phyloP scores from a whole-genome alignment of 805 yeast species.

The Candida sanyiensis region DNA sequence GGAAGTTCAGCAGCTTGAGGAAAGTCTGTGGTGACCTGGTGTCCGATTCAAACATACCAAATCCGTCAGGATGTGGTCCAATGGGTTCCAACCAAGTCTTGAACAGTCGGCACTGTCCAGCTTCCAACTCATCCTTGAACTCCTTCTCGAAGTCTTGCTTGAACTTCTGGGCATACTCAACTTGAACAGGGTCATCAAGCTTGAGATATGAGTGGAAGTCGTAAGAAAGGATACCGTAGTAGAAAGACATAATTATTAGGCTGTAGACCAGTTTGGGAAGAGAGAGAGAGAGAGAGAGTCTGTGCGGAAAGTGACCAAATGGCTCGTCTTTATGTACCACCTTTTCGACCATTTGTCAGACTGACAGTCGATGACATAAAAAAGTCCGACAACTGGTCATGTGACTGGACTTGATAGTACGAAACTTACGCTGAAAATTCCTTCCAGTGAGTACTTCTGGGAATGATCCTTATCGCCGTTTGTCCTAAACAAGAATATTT shows the following conservation, averaged over 20 bases:
- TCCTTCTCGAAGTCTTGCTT: constrained; percentile 36
- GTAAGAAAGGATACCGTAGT: constrained; percentile 33
- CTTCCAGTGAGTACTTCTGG: background rate
- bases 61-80: constrained; percentile 49
- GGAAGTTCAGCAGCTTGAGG: constrained; percentile 41
- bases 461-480: constrained; percentile 7
- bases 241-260: constrained; percentile 13
- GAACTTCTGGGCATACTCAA: constrained; percentile 31
- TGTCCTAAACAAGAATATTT: background rate
- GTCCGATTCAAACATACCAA: constrained; percentile 54
- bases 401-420: background rate
- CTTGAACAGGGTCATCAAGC: constrained; percentile 25
- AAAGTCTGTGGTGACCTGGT: constrained; percentile 42
- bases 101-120: constrained; percentile 38
- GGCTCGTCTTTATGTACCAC: too few species aligned
- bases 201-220: constrained; percentile 53
- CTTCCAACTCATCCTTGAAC: constrained; percentile 35
- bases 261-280: background rate
- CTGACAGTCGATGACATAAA: too few species aligned
- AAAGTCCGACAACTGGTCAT: too few species aligned
- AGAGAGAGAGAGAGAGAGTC: too few species aligned
- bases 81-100: constrained; percentile 42
- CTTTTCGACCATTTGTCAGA: too few species aligned
- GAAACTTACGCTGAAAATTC: background rate
- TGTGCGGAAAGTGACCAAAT: too few species aligned